Base-by-base conservation (phyloP, 2,329 filamentous ascomycete genomes). In the Chrysoporthe deuterocubensis region DNA sequence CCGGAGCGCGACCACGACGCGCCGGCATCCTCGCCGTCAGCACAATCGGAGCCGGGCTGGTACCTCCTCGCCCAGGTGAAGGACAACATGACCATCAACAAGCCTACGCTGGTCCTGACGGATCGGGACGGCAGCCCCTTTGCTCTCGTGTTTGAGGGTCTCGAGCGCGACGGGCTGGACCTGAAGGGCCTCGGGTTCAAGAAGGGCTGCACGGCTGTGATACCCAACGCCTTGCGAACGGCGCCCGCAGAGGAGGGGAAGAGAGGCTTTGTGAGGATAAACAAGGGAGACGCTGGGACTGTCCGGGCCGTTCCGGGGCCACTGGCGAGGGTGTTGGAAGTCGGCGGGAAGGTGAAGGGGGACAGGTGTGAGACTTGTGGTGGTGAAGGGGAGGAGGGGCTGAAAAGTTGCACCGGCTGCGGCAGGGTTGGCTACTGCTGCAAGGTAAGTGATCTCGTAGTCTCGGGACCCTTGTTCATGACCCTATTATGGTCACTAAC, bases 11-110 rank as follows among this genome's bases (percentile, higher is more conserved):
- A 54, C 4, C 32, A 52, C 18, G 42, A 57, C 8, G 60, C 60
- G 18, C 56, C 64, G 34, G 26, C 62, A n/a, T 56, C 64, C 14
- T 26, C 56, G 3, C 50, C 62, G 5, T 52, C 63, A 26, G 50
- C 60, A 46, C n/a, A n/a, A 34, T 50, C 52, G 48, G 34, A 34
- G 26, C 5, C 44, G 43, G 50, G 60, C 42, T 78, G 78, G 75
- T 80, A 78, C 70, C 78, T 84, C 48, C 76, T 85, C 14, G 82
- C 80, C 50, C 79, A 83, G 66, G 76, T 84, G 66, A 80, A 80
- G 68, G 78, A 84, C 69, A 78, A 84, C 74, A 81, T 80, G 75
- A 81, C 83, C 52, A 82, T 85, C 71, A 84, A 78, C 26, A 81
- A 84, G 70, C 83, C 83, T 6, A 85, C 83, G 4, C 78, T 84